Base-by-base conservation (phyloP, 2,329 filamentous ascomycete species). In the Sclerotinia sclerotiorum region DNA sequence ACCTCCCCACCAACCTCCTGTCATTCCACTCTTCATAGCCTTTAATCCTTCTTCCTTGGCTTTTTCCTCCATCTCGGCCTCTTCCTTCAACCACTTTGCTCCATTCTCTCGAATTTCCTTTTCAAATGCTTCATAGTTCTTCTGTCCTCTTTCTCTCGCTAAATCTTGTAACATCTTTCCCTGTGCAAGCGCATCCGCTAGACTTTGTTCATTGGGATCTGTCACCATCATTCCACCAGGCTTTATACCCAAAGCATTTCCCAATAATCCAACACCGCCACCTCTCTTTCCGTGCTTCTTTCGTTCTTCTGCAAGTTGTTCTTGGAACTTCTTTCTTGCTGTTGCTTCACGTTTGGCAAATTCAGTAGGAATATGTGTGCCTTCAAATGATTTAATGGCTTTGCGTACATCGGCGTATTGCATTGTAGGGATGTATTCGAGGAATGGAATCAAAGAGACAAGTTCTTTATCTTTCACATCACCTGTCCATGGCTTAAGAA, bases 121-220 rank as follows among this genome's bases (percentile, higher is more conserved):
- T 80, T 98, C 94, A 71, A 98, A 85, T 74, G 89, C 81, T 82
- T 97, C 88, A 80, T 98, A 99, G 80, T 94, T 91, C 79, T 90
- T 90, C 81, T 94, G 91, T 46, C 95, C 95, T 62, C 93, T 87
- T 81, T 99, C 95, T 62, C 95, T 89, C 63, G 95, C 93, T 79
- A 97, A 89, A 77, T 99, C 95, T 80, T 94, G 93, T 73, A 97
- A 83, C 92, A 98, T 97, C 86, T 98, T 99, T 75, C 94, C 95
- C 80, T 97, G 89, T 2, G 91, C 89, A 70, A 95, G 87, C 17
- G 91, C 93, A 78, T 97, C 92, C 2, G 85, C 84, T 0, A 91
- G 85, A 73, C 85, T 88, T 71, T 87, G 84, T 77, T 94, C 90
- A 62, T 70, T 70, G 2, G 76, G 76, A 65, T 77, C 92, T 89